These are phyloP conservation scores for Endotrypanum monterogeii DNA, from an alignment of 208 protist species.

Conservation along the genomic window DNA sequence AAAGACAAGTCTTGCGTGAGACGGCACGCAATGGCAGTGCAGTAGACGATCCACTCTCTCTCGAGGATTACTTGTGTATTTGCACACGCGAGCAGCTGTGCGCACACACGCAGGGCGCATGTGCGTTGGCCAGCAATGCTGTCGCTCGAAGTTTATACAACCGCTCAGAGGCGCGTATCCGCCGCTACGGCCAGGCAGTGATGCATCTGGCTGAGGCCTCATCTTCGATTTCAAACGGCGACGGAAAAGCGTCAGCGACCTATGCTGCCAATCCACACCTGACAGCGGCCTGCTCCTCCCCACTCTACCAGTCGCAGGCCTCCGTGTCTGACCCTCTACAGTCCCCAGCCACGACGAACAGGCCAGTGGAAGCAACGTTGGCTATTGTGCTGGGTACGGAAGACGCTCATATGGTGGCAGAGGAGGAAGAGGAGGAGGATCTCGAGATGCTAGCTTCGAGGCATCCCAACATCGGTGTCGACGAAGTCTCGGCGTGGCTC, in stretches of 20 bases:
- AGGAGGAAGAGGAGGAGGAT: conserved; percentile 28
- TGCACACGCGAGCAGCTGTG: conserved; percentile 23
- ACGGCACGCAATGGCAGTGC: conserved; percentile 1
- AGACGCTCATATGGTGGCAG: not conserved
- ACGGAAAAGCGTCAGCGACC: not conserved
- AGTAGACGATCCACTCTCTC: conserved; percentile 20
- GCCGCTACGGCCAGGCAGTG: conserved; percentile 27
- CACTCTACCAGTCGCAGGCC: not conserved
- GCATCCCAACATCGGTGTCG: conserved; percentile 2
- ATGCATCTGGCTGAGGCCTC: conserved; percentile 12
- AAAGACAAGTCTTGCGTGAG: conserved; percentile 3
- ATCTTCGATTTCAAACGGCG: not conserved
- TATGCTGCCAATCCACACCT: too few species aligned
- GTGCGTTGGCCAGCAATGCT: conserved; percentile 26
- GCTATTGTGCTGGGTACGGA: not conserved
- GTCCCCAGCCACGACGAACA: not conserved
- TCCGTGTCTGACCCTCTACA: too few species aligned
- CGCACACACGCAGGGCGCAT: conserved; percentile 27
- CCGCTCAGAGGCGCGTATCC: conserved; percentile 17
- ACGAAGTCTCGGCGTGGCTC: conserved; percentile 19
- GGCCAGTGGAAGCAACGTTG: not conserved
- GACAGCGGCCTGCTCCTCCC: not conserved
- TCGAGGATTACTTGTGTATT: not conserved
- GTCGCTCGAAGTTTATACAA: conserved; percentile 7
- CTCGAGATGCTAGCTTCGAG: conserved; percentile 13